Evolutionary conservation across 208 protist species (phyloP), one percentile per base, ranked within the genome.

Genomic region (Leishmania tropica): DNA sequence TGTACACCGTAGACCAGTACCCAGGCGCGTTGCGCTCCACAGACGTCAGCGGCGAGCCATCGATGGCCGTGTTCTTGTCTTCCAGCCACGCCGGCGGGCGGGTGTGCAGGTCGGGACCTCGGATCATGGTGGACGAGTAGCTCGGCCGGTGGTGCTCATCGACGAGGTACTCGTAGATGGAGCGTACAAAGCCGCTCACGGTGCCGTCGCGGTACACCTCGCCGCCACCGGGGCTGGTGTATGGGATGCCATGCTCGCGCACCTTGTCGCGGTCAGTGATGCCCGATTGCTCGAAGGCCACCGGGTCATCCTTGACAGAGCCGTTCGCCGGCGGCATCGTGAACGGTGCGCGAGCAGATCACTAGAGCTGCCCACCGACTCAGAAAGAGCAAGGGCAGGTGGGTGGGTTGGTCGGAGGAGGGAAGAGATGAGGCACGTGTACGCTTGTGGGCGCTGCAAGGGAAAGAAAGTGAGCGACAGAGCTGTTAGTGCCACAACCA

Each of bases 41-140:
- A 2, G 92, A 87, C 8, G 81, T 90, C 47, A 97, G 85, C 17
- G 89, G 90, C 3, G 88, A 87, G 45, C 94, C 94, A 65, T 95
- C 87, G 74, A 97, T 96, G 75, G 89, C 82, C 58, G 93, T 86
- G 80, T 95, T 86, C 83, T 96, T 96, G 80, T 92, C 83, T 80
- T 96, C 92, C 80, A 96, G 60, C 93, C 94, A 97, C 79, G 83
- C 75, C n/a, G 94, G 94, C 3, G 88, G 84, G 31, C 92, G 91
- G 42, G 82, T 84, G 84, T 95, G 93, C 1, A 87, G 64, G 80
- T 93, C 90, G 2, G 85, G 83, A 35, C 88, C 89, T 68, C 73
- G 72, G 24, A 86, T 65, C 58, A 80, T 70, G 48, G 56, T 75
- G 53, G 76, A 62, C 67, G 78, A 76, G 45, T 70, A 42, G 48